Base-by-base conservation (phyloP, 768 basidiomycete species). In the Clitopilus passeckerianus region DNA sequence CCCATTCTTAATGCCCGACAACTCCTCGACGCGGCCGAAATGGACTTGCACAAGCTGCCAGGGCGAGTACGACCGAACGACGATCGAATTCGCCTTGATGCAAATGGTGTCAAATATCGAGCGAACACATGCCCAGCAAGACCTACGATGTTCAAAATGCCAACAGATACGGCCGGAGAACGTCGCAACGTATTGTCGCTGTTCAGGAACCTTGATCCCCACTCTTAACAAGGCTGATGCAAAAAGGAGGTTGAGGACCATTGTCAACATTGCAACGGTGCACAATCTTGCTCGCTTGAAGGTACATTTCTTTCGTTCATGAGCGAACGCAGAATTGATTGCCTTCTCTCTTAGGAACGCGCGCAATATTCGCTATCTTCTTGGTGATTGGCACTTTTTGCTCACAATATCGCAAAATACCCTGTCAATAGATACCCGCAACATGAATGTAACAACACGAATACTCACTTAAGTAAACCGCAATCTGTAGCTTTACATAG, bases 141-240 rank as follows among this genome's bases (percentile, higher is more conserved):
- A 99, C 70, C 75, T 98, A 61, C 82, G 86, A 9, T 99, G 97
- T 70, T 72, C 77, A 7, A 95, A 90, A 66, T 99, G 97, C 76
- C 86, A 90, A 70, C 93, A 95, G 74, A 84, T 97, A 61, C 94
- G 91, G 63, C 84, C 89, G 53, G 93, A 95, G 68, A 95, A 93
- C 68, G 80, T 98, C 18, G 87, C 91, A 16, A 76, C 85, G 61
- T 89, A 88, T 58, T 98, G 96, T 69, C 79, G 83, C 24, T 98
- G 97, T 70, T 97, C 95, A 16, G 96, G 95, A 12, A 74, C 86
- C 1, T 97, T 90, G 71, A 80, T 85, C 61, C 77, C 90, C 43
- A 90, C 86, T 15, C 67, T 90, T 57, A 88, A 82, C 61, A 90
- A 89, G 69, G 80, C 76, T 35, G 94, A 98, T 56, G 75, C 82